These are phyloP conservation scores for Chlorella vulgaris DNA, from an alignment of 139 green algal genomes.

Conservation along the genomic window DNA sequence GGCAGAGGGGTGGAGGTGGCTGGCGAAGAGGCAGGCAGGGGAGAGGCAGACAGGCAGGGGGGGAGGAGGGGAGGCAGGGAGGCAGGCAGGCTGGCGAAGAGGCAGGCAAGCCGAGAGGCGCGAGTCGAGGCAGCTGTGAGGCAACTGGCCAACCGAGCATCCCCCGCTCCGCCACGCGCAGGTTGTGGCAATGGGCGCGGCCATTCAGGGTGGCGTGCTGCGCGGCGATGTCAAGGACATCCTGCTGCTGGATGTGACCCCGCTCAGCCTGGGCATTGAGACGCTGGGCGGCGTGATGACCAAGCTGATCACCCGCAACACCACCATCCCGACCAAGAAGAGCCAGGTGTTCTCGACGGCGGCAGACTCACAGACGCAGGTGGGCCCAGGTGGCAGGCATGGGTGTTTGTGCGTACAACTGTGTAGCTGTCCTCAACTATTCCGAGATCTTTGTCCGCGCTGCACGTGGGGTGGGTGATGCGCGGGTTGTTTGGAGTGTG, in stretches of 20 bases:
- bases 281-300: constrained; percentile 99
- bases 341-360: constrained; percentile 94
- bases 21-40: no score
- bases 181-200: constrained; percentile 96
- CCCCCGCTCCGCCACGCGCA: neutral
- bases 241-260: constrained; percentile 98
- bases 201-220: constrained; percentile 97
- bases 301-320: constrained; percentile 98
- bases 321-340: constrained; percentile 99
- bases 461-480: no score
- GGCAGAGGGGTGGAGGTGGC: no score
- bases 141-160: no score
- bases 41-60: no score
- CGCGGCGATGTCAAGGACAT: constrained; percentile 97
- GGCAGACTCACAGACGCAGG: constrained; percentile 96
- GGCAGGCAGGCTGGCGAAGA: no score
- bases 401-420: neutral
- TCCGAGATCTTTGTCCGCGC: no score
- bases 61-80: no score
- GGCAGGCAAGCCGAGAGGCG: no score
- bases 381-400: constrained; percentile 38
- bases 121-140: no score
- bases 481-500: no score
- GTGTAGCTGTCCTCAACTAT: neutral
- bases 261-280: constrained; percentile 94